A percentile compares a stretch with the other conserved stretches of the same genome.
These are phyloP conservation scores for Massarina eburnea DNA, from an alignment of 2,329 filamentous ascomycete species.

Conservation along the genomic window DNA sequence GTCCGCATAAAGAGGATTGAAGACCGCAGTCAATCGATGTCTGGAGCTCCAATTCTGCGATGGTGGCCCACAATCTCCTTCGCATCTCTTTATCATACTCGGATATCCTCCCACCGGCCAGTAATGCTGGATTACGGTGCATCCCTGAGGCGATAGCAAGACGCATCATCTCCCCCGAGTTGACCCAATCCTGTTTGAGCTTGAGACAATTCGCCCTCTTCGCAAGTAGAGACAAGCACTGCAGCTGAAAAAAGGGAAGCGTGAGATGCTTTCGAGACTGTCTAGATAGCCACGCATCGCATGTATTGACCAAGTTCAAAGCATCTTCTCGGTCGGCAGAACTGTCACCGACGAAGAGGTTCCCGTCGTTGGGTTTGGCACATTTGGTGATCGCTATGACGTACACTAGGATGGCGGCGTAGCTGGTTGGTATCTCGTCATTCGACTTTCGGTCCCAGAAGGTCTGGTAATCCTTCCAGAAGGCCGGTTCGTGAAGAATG, in stretches of 20 bases:
- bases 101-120: conserved; percentile 31
- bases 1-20: conserved; percentile 44
- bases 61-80: conserved; percentile 59
- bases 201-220: conserved; percentile 55
- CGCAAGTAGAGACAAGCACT: conserved; percentile 54
- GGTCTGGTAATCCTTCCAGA: conserved; percentile 52
- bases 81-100: conserved; percentile 56
- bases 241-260: conserved; percentile 53
- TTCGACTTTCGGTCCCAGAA: conserved; percentile 48
- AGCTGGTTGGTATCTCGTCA: conserved; percentile 25
- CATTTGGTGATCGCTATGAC: conserved; percentile 44
- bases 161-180: conserved; percentile 53
- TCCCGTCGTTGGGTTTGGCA: conserved; percentile 29
- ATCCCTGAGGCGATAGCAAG: conserved; percentile 57
- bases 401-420: conserved; percentile 45
- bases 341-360: conserved; percentile 47
- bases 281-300: conserved; percentile 45
- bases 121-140: conserved; percentile 51
- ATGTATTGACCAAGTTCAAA: conserved; percentile 40
- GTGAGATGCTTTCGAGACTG: conserved; percentile 58
- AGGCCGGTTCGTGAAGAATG: conserved; percentile 57
- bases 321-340: conserved; percentile 45
- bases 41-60: conserved; percentile 59
- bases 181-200: conserved; percentile 57
- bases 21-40: conserved; percentile 58